Evolutionary conservation across 495 filamentous ascomycete species (phyloP).

Genomic region (Aspergillus diversus): DNA sequence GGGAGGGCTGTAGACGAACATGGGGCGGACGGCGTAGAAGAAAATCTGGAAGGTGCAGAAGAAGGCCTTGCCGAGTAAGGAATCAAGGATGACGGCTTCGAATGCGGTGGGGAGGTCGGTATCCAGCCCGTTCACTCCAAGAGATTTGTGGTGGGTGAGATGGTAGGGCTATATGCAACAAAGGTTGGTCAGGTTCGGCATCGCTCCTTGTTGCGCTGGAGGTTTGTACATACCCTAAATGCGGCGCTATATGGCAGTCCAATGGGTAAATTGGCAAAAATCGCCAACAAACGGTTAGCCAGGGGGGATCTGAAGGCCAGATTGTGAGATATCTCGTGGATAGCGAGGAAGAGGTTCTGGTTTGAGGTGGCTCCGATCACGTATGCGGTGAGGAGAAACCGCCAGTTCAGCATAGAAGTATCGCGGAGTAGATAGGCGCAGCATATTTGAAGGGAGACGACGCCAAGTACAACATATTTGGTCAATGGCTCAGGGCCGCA

Average conservation of each 20-base stretch:
- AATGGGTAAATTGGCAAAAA: slow-evolving; percentile 95
- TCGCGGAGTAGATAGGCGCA: slow-evolving; percentile 81
- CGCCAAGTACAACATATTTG: slow-evolving; percentile 85
- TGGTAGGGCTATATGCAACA: slow-evolving; percentile 75
- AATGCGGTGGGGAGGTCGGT: slow-evolving; percentile 92
- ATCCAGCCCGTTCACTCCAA: slow-evolving; percentile 95
- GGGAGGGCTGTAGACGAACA: slow-evolving; percentile 89
- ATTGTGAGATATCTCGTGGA: slow-evolving; percentile 99
- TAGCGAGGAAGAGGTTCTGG: slow-evolving; percentile 98
- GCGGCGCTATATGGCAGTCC: slow-evolving; percentile 95
- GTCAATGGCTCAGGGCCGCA: slow-evolving; percentile 96
- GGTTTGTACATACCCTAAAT: slow-evolving; percentile 68
- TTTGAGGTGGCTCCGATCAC: slow-evolving; percentile 93
- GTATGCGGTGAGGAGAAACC: slow-evolving; percentile 86
- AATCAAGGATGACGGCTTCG: slow-evolving; percentile 93
- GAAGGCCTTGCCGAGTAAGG: slow-evolving; percentile 96
- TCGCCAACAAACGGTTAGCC: slow-evolving; percentile 82
- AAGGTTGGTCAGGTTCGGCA: not conserved
- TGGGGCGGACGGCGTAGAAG: slow-evolving; percentile 98
- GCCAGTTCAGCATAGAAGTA: slow-evolving; percentile 78
- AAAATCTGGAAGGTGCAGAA: slow-evolving; percentile 99
- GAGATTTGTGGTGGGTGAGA: slow-evolving; percentile 97
- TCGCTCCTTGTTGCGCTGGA: not conserved
- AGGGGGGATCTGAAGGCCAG: slow-evolving; percentile 87
- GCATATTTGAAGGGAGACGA: slow-evolving; percentile 79